Percentiles rank a stretch among this genome's conserved stretches.
Conservation (phyloP, 176 grass and related monocot genomes). For the Avena insularis region DNA sequence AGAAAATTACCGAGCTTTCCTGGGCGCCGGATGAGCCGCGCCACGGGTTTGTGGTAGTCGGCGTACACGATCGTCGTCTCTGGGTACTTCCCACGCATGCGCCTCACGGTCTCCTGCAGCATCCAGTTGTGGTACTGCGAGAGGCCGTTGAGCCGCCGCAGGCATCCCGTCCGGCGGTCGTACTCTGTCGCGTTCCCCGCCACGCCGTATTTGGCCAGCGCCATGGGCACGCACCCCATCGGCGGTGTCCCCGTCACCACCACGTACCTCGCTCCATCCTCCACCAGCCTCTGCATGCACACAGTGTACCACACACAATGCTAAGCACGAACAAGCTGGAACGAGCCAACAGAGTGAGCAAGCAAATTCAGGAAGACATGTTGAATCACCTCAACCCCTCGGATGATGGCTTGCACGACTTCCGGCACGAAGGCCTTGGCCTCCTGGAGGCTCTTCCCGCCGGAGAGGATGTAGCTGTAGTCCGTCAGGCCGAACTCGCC, state of each 20-base stretch:
- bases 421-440: slow-evolving; percentile 49
- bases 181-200: neutral
- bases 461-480: slow-evolving; percentile 48
- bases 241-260: slow-evolving; percentile 46
- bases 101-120: slow-evolving; percentile 42
- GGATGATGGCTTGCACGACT: slow-evolving; percentile 54
- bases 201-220: slow-evolving; percentile 31
- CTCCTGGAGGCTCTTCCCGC: slow-evolving; percentile 47
- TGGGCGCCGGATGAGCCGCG: slow-evolving; percentile 33
- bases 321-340: neutral
- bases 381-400: slow-evolving; percentile 50
- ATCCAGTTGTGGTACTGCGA: slow-evolving; percentile 60
- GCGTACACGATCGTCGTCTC: slow-evolving; percentile 45
- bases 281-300: slow-evolving; percentile 43
- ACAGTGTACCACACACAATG: neutral
- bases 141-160: slow-evolving; percentile 57
- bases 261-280: slow-evolving; percentile 53
- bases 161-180: slow-evolving; percentile 50
- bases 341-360: no score
- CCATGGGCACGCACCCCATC: slow-evolving; percentile 53
- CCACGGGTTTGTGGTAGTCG: slow-evolving; percentile 58
- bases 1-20: slow-evolving; percentile 40
- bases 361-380: neutral
- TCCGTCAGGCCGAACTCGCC: slow-evolving; percentile 74
- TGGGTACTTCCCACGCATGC: slow-evolving; percentile 39